Base-by-base conservation (phyloP, 2,329 filamentous ascomycete genomes). In the Epichloe coenophiala region DNA sequence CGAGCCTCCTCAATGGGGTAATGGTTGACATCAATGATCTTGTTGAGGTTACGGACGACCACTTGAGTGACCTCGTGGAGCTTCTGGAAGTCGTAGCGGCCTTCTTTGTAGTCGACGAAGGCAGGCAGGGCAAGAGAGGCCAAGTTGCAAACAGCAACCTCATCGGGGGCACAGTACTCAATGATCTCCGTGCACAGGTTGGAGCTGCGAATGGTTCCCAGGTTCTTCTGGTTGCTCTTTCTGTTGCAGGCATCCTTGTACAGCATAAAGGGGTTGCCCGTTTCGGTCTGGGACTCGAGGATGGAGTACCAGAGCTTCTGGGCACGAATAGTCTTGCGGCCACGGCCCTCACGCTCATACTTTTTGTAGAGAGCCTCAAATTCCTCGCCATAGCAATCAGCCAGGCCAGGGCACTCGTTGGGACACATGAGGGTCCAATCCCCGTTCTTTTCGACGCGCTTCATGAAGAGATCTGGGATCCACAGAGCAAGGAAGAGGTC, bases 161-260 rank as follows among this genome's bases (percentile, higher is more conserved):
- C 93, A 69, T 98, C 93, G 36, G 93, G 91, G 37, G 93, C 88
- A 57, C 78, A 94, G 76, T 96, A 98, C 75, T 98, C 93, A 57
- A 98, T 80, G 61, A 98, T 98, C 72, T 98, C 93, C 47, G 91
- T 97, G 82, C 93, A 98, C 46, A 98, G 78, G 71, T 98, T 98
- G 64, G 93, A 98, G 77, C 88, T 96, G 70, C 89, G 89, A 62
- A 98, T 98, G 55, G 90, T 96, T 58, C 93, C 93, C 35, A 98
- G 78, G 72, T 98, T 98, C 84, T 98, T 97, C 76, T 98, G 93
- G 80, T 98, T 98, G 78, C 90, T 96, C 85, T 98, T 98, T 68
- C 83, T 83, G 81, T 98, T 98, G 81, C 86, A 91, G 63, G 84
- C 80, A 71, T 98, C 93, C 78, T 98, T 98, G 83, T 98, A 98